Percentiles rank a stretch among this genome's conserved stretches.
Evolutionary conservation across 495 filamentous ascomycete genomes (phyloP).

Genomic region (Penicillium pancosmium): DNA sequence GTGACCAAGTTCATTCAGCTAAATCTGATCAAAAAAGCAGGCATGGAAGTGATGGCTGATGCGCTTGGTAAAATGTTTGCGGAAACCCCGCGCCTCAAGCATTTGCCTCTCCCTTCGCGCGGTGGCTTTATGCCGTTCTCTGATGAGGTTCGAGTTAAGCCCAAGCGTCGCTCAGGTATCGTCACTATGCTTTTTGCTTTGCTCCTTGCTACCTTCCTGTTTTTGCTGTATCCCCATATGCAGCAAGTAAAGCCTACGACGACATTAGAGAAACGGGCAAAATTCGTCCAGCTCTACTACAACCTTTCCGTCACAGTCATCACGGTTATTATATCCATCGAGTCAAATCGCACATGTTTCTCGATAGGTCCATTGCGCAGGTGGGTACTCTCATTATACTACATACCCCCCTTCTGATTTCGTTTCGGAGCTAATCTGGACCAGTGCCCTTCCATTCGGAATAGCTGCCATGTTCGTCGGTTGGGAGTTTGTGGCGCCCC

Average conservation of each 20-base stretch:
- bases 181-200: conserved; percentile 2
- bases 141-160: conserved; percentile 9
- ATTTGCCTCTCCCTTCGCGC: conserved; percentile 9
- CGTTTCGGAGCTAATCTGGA: not conserved
- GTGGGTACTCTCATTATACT: conserved; percentile 8
- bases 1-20: conserved; percentile 10
- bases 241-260: not conserved
- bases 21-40: not conserved
- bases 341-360: conserved; percentile 22
- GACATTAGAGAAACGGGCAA: not conserved
- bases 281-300: not conserved
- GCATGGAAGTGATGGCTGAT: not conserved
- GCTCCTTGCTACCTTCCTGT: not conserved
- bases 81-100: not conserved
- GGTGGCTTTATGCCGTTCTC: conserved; percentile 2
- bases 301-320: conserved; percentile 2
- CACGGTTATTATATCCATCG: conserved; percentile 15
- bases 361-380: conserved; percentile 9
- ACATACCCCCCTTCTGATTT: not conserved
- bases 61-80: not conserved
- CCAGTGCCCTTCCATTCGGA: conserved; percentile 17
- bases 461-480: conserved; percentile 11
- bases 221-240: not conserved
- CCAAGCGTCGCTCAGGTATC: not conserved
- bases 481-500: conserved; percentile 13